Base-by-base conservation (phyloP, 768 basidiomycete genomes). In the Sporobolomyces phaffii region DNA sequence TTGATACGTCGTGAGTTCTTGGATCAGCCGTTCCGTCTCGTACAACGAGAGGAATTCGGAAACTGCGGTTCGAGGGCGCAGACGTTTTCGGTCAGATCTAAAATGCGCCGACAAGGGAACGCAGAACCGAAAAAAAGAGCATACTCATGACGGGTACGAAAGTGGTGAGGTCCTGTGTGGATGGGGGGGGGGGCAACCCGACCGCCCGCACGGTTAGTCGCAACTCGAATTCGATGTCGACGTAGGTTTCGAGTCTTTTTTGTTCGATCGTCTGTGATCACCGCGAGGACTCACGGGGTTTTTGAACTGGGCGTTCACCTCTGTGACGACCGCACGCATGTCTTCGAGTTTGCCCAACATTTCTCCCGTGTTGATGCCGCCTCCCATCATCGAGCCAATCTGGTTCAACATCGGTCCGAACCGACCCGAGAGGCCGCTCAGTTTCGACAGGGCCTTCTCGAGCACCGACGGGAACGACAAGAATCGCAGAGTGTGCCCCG, bases 271-370 rank as follows among this genome's bases (percentile, higher is more conserved):
- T 17, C 9, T 9, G 38, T 38, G 38, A 38, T 9, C 9, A 38
- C 38, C 17, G 38, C n/a, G n/a, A n/a, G 29, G 17, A 24, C 89
- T 62, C 73, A 92, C 91, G 1, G 96, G 91, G 79, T 99, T 93
- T 78, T 97, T 98, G 84, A 99, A 99, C 75, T 99, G 96, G 2
- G 89, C 88, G 82, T 98, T 98, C 60, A 99, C 96, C 77, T 99
- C 96, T 18, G 90, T 96, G 74, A 99, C 98, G 66, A 97, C 87
- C 38, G 86, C 89, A 29, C 92, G 85, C 96, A 99, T 99, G 40
- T 87, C 87, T 66, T 99, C 96, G 5, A 99, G 84, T 78, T 97
- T 97, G 26, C 90, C 90, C 74, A 99, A 97, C 91, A 98, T 96
- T 78, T 99, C 96, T 77, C 97, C 91, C 74, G 73, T 70, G 60